phyloP scores from a whole-genome alignment of 352 stramenopile species.

The Globisporangium lucens region DNA sequence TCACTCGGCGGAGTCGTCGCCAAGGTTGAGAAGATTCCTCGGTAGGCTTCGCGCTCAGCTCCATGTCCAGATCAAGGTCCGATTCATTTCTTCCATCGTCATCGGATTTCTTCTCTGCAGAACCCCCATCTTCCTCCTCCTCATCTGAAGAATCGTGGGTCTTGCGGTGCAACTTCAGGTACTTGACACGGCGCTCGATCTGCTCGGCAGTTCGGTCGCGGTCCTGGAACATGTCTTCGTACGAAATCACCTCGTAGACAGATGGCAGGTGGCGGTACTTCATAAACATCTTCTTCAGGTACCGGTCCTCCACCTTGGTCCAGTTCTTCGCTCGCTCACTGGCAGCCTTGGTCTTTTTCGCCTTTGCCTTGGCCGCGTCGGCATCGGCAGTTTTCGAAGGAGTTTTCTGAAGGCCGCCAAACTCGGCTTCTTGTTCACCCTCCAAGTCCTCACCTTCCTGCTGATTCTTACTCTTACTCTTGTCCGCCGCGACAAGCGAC shows the following conservation, averaged over 20 bases:
- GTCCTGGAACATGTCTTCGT: conserved; percentile 90
- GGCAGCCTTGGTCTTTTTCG: conserved; percentile 22
- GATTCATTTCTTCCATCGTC: conserved; percentile 16
- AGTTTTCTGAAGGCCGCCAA: conserved; percentile 4
- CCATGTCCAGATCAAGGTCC: conserved; percentile 18
- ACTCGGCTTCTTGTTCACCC: conserved; percentile 25
- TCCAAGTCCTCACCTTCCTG: neutral
- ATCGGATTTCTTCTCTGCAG: conserved; percentile 6
- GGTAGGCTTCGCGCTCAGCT: conserved; percentile 14
- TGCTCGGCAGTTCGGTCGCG: conserved; percentile 78
- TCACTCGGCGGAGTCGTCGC: conserved; percentile 45
- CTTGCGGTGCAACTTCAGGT: conserved; percentile 72
- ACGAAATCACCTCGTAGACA: conserved; percentile 86
- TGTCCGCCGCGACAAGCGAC: conserved; percentile 28
- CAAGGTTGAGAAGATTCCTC: conserved; percentile 27
- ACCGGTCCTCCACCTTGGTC: conserved; percentile 81
- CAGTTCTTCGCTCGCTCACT: conserved; percentile 72
- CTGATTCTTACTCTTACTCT: neutral
- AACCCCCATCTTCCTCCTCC: conserved; percentile 17
- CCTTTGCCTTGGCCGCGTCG: neutral
- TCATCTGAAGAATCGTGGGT: conserved; percentile 71
- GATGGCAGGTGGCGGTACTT: conserved; percentile 80
- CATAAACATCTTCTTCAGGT: conserved; percentile 72
- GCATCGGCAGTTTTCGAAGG: neutral
- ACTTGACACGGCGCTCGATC: conserved; percentile 83